These are phyloP conservation scores for Verticillium albo-atrum DNA, from an alignment of 2,329 filamentous ascomycete genomes.

Conservation along the genomic window DNA sequence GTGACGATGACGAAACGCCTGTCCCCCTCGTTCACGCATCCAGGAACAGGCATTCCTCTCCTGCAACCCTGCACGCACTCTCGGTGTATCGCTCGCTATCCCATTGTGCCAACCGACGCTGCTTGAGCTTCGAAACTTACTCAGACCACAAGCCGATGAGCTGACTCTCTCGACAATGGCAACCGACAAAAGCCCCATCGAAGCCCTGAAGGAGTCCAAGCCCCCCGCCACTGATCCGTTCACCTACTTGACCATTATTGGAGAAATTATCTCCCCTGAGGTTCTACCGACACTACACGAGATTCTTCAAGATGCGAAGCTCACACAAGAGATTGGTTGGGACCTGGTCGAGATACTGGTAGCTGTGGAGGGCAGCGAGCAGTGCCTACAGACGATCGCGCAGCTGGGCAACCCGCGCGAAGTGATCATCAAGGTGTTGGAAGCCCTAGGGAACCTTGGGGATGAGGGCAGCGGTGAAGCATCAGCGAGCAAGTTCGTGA, in stretches of 20 bases:
- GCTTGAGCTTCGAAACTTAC: neutral
- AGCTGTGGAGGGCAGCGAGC: constrained; percentile 61
- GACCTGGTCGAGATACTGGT: constrained; percentile 75
- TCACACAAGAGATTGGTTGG: constrained; percentile 79
- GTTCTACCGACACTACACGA: constrained; percentile 64
- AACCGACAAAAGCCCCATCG: constrained; percentile 33
- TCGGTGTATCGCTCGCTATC: neutral
- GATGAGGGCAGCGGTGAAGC: constrained; percentile 18
- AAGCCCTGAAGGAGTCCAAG: constrained; percentile 42
- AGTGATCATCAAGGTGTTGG: constrained; percentile 75
- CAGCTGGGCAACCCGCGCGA: constrained; percentile 76
- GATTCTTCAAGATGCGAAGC: constrained; percentile 61
- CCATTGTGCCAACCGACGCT: neutral
- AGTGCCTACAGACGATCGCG: constrained; percentile 70
- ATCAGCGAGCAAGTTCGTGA: constrained; percentile 48
- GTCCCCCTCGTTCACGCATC: neutral
- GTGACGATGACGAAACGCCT: neutral
- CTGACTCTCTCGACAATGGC: constrained; percentile 7
- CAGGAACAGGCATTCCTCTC: neutral
- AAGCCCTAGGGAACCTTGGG: constrained; percentile 54
- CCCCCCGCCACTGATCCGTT: constrained; percentile 59
- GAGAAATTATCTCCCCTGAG: constrained; percentile 65
- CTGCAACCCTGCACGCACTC: neutral
- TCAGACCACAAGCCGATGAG: neutral
- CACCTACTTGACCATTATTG: constrained; percentile 74